Evolutionary conservation across 2,329 filamentous ascomycete species (phyloP).

Genomic region (Trichoderma sp.): DNA sequence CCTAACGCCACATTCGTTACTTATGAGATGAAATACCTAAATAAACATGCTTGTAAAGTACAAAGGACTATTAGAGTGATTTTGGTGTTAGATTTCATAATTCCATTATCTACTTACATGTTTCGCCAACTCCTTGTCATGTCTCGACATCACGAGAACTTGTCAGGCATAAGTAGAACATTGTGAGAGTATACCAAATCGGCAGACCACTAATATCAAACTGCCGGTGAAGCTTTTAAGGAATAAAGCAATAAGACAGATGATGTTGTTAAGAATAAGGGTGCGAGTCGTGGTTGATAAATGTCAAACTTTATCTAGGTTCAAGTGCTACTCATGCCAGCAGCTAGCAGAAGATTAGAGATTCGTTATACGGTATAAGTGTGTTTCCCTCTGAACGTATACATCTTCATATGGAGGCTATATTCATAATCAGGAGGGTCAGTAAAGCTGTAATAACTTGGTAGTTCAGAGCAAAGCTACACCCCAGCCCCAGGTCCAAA

Average conservation of each 20-base stretch:
- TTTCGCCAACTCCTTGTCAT: not conserved
- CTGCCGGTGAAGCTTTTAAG: not conserved
- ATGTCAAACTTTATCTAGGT: not conserved
- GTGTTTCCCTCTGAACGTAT: not conserved
- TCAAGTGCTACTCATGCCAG: not conserved
- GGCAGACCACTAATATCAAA: not conserved
- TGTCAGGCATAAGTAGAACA: not conserved
- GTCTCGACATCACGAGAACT: not conserved
- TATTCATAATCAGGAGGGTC: too few species aligned
- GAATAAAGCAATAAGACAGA: not conserved
- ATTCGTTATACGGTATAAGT: not conserved
- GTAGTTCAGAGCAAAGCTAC: too few species aligned
- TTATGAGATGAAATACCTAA: not conserved
- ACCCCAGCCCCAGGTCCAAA: too few species aligned
- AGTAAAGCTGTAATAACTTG: too few species aligned
- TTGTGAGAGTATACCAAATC: not conserved
- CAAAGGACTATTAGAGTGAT: not conserved
- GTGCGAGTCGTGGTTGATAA: not conserved
- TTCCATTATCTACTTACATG: not conserved
- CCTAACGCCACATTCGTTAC: not conserved
- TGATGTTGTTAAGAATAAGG: not conserved
- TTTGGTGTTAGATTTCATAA: not conserved
- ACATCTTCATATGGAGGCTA: not conserved
- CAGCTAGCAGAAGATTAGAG: not conserved
- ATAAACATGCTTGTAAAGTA: not conserved